These are phyloP conservation scores for Ustilago bromivora DNA, from an alignment of 1,284 basidiomycete species.

Conservation along the genomic window DNA sequence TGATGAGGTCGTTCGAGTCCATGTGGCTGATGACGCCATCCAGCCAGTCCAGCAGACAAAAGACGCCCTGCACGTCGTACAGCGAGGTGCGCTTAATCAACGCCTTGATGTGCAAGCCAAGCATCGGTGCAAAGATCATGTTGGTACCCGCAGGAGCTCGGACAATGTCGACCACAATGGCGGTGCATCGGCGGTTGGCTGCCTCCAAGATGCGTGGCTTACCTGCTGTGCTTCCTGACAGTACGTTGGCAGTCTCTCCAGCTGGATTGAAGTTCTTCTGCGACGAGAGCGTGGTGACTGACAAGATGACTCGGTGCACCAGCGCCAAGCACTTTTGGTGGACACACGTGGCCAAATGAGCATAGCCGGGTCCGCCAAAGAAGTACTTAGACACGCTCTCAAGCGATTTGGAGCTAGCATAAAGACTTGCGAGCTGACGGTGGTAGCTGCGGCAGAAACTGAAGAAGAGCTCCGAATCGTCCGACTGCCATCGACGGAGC, in stretches of 20 bases:
- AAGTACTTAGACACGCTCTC: conserved; percentile 54
- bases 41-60: conserved; percentile 66
- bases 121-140: conserved; percentile 61
- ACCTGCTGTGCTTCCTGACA: conserved; percentile 63
- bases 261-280: conserved; percentile 67
- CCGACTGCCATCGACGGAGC: conserved; percentile 67
- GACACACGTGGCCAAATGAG: conserved; percentile 64
- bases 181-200: conserved; percentile 64
- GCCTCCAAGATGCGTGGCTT: conserved; percentile 67
- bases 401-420: conserved; percentile 48
- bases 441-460: conserved; percentile 66
- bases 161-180: conserved; percentile 66
- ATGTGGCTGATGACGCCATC: conserved; percentile 63
- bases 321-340: conserved; percentile 66
- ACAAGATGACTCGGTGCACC: conserved; percentile 64
- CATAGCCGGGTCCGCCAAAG: conserved; percentile 65
- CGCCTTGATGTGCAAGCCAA: conserved; percentile 63
- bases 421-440: conserved; percentile 59
- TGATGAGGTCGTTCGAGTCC: conserved; percentile 59
- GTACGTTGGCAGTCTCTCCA: conserved; percentile 66
- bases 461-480: conserved; percentile 68
- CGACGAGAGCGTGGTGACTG: conserved; percentile 66
- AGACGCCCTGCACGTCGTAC: conserved; percentile 67
- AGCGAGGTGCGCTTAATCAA: conserved; percentile 64
- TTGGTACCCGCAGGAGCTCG: conserved; percentile 51